Conservation (phyloP, 148 eudicot genomes). For the Camellia japonica region DNA sequence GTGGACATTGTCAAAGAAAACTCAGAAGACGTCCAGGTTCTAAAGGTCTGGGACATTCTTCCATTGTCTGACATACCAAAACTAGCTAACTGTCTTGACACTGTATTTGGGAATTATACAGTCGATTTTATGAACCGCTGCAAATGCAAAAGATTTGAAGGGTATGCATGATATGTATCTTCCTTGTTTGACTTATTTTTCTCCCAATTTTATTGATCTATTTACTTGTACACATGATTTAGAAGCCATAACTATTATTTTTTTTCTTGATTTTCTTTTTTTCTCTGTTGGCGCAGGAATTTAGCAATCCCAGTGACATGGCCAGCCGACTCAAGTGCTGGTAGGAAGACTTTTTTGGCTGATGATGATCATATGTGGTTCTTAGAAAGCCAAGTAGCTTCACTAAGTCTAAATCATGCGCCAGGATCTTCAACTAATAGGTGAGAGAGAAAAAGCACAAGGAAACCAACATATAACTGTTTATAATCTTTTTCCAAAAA, state of each 20-base stretch:
- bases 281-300: background rate
- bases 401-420: background rate
- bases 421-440: slow-evolving; percentile 4
- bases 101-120: slow-evolving; percentile 26
- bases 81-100: slow-evolving; percentile 22
- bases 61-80: slow-evolving; percentile 19
- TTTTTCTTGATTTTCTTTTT: too few species aligned
- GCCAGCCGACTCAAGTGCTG: background rate
- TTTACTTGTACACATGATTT: too few species aligned
- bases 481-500: background rate
- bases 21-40: slow-evolving; percentile 31
- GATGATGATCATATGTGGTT: slow-evolving; percentile 8
- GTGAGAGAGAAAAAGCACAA: background rate
- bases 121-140: slow-evolving; percentile 25
- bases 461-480: background rate
- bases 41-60: slow-evolving; percentile 39
- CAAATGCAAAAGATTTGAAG: slow-evolving; percentile 24
- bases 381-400: slow-evolving; percentile 11
- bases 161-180: slow-evolving; percentile 23
- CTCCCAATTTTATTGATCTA: background rate
- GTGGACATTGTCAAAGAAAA: slow-evolving; percentile 29
- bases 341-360: background rate
- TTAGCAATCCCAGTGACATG: slow-evolving; percentile 13
- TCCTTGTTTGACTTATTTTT: background rate
- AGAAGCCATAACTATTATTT: too few species aligned